Percentiles rank a stretch among this genome's conserved stretches.
Conservation (phyloP, 2,329 filamentous ascomycete genomes). For the Fonsecaea pedrosoi region DNA sequence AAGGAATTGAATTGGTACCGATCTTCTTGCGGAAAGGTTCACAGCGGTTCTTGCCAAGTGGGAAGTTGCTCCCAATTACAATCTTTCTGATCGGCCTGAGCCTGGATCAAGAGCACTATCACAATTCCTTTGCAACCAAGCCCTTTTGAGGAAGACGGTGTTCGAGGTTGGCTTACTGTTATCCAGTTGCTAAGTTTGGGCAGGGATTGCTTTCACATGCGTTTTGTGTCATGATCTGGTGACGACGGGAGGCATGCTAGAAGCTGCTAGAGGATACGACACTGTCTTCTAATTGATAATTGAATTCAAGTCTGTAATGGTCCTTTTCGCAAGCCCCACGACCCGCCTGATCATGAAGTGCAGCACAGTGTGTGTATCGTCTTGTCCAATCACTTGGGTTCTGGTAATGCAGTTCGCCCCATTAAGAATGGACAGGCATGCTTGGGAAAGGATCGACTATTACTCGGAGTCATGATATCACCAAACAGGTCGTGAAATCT, state of each 20-base stretch:
- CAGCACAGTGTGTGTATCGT: background rate
- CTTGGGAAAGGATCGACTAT: background rate
- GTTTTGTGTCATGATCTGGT: background rate
- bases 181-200: background rate
- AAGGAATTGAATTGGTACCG: background rate
- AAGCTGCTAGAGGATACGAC: background rate
- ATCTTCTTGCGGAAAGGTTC: background rate
- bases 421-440: background rate
- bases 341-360: background rate
- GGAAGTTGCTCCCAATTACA: background rate
- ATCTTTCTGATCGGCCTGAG: background rate
- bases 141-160: background rate
- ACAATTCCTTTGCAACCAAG: background rate
- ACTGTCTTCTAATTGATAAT: background rate
- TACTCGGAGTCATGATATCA: background rate
- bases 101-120: background rate
- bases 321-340: background rate
- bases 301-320: background rate
- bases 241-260: background rate
- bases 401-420: background rate
- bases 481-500: background rate
- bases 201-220: background rate
- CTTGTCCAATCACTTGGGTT: background rate
- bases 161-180: background rate
- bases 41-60: background rate